These are phyloP conservation scores for Solanum chilense DNA, from an alignment of 257 asterid genomes.

Conservation along the genomic window DNA sequence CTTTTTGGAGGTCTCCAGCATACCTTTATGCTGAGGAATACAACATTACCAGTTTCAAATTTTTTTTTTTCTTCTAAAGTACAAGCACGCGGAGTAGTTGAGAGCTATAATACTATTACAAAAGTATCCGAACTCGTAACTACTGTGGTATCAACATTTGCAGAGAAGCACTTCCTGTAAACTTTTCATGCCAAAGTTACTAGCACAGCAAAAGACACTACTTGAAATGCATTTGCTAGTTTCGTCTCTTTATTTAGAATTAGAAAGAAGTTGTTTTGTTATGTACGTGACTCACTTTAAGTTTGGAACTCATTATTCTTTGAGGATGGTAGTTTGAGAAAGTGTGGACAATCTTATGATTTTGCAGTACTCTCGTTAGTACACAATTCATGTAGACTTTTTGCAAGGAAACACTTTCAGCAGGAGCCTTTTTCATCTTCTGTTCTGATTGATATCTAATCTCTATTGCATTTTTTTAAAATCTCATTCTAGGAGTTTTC, in stretches of 20 bases:
- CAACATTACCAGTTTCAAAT: no score
- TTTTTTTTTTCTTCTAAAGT: no score
- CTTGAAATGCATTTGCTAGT: background rate
- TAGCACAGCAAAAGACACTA: background rate
- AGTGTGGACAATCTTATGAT: background rate
- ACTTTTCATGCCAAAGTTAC: background rate
- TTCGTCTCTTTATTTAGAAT: background rate
- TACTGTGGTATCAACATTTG: background rate
- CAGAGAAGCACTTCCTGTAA: background rate
- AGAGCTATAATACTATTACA: background rate
- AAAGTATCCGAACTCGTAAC: background rate
- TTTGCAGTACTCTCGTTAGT: background rate
- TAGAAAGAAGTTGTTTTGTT: background rate
- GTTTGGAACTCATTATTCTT: background rate
- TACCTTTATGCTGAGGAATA: no score
- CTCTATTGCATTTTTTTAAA: background rate
- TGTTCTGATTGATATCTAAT: background rate
- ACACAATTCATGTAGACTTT: background rate
- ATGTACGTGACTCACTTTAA: background rate
- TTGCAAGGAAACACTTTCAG: background rate
- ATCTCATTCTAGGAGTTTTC: background rate
- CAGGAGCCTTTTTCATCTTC: background rate
- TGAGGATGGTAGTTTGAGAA: background rate
- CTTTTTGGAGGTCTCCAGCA: no score
- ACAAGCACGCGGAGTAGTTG: background rate